phyloP scores from a whole-genome alignment of 1,284 basidiomycete genomes.

The Volvariella volvacea region DNA sequence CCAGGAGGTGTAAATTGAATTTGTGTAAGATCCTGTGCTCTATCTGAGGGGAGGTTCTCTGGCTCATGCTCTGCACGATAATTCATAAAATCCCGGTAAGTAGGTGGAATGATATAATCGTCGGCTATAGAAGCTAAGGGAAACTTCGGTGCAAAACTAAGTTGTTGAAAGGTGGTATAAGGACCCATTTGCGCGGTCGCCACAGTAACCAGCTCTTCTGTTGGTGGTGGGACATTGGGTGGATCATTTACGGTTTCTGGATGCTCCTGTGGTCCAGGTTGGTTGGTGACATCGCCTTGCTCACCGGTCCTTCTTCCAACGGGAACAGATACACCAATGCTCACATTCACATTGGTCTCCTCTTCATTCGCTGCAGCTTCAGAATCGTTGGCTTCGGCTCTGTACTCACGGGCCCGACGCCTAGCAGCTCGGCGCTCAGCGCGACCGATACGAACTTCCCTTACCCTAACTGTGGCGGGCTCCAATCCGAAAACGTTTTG shows the following conservation, averaged over 20 bases:
- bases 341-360: constrained; percentile 56
- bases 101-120: constrained; percentile 83
- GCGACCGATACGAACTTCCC: constrained; percentile 81
- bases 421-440: constrained; percentile 79
- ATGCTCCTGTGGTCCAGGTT: constrained; percentile 33
- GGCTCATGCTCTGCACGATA: constrained; percentile 60
- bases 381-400: constrained; percentile 38
- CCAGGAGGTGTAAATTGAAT: constrained; percentile 74
- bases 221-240: constrained; percentile 18
- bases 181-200: constrained; percentile 67
- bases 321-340: constrained; percentile 53
- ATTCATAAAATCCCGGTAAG: constrained; percentile 70
- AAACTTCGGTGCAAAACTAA: constrained; percentile 75
- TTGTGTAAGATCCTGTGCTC: constrained; percentile 42
- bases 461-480: constrained; percentile 84
- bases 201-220: constrained; percentile 65
- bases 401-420: constrained; percentile 60
- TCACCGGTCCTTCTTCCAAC: constrained; percentile 20
- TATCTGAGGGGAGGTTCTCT: constrained; percentile 30
- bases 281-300: constrained; percentile 24
- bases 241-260: constrained; percentile 24
- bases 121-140: constrained; percentile 81
- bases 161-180: constrained; percentile 85
- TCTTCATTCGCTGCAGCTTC: constrained; percentile 42
- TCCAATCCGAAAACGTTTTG: constrained; percentile 87